Evolutionary conservation across 2,329 filamentous ascomycete species (phyloP), one percentile per base, ranked within the genome.

Genomic region (Paraphoma chrysanthemicola): DNA sequence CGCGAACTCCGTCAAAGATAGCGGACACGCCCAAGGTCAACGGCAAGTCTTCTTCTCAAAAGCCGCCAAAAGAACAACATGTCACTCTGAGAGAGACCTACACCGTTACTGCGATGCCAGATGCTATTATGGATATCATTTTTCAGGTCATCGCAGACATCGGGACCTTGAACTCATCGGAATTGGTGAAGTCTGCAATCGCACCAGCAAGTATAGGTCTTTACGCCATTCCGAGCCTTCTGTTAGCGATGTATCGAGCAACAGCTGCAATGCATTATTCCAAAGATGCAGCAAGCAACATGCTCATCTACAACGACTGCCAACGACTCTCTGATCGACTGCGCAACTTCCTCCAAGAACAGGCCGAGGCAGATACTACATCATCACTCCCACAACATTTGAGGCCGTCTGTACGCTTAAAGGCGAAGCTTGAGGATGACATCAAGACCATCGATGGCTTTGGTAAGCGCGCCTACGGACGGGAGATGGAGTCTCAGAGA

Each of bases 41-140:
- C 47, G 65, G 66, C 23, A 73, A 75, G 36, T 55, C 70, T 4
- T 60, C 72, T 18, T 44, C 67, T 2, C 60, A 70, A 17, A 69
- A 70, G 39, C 44, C 57, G 18, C 33, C 63, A 0, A 60, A 58
- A 45, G 71, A 81, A 8, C 82, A 87, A 53, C 90, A 95, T 71
- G 79, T 98, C 56, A 90, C 91, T 0, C 79, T 98, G 44, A 90
- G 85, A 59, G 95, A 99, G 77, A 90, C 85, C 1, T 99, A 97
- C 75, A 91, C 88, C 56, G 90, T 97, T 49, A 97, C 94, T 0
- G 90, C 90, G 2, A 90, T 97, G 74, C 94, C 95, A 0, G 89
- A 92, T 58, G 86, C 88, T 4, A 87, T 98, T 11, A 81, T 93
- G 17, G 82, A 86, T 16, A 82, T 91, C 29, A 86, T 94, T 50